Evolutionary conservation across 768 basidiomycete species (phyloP).

Genomic region (Megacollybia marginata): DNA sequence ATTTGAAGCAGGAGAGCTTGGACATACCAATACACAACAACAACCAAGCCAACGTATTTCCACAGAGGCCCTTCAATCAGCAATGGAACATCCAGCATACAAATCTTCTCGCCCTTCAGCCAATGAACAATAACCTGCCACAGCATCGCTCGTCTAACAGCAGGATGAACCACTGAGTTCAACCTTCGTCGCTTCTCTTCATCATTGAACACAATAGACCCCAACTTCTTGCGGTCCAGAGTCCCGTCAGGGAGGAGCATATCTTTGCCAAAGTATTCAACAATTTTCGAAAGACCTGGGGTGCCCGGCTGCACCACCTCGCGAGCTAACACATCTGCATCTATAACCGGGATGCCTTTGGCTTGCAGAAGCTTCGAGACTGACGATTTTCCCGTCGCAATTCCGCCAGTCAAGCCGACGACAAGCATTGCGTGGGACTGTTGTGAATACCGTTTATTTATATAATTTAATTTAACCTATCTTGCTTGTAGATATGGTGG

Average conservation of each 20-base stretch:
- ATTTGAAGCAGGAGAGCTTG: not conserved
- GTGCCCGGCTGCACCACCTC: slow-evolving; percentile 82
- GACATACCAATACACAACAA: slow-evolving; percentile 88
- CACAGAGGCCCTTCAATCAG: slow-evolving; percentile 85
- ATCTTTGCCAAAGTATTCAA: slow-evolving; percentile 59
- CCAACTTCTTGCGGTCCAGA: slow-evolving; percentile 79
- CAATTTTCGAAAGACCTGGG: slow-evolving; percentile 59
- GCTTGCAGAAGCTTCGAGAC: slow-evolving; percentile 69
- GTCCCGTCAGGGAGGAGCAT: slow-evolving; percentile 63
- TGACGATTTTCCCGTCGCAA: slow-evolving; percentile 94
- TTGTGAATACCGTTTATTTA: too few relatives aligned
- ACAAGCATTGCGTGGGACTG: slow-evolving; percentile 30
- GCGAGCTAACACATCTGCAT: slow-evolving; percentile 87
- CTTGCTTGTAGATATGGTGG: too few relatives aligned
- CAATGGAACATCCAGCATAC: slow-evolving; percentile 86
- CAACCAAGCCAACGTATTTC: slow-evolving; percentile 74
- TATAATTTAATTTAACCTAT: too few relatives aligned
- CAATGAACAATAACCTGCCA: slow-evolving; percentile 62
- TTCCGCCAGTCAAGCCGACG: slow-evolving; percentile 92
- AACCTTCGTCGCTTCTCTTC: slow-evolving; percentile 60
- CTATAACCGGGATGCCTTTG: slow-evolving; percentile 74
- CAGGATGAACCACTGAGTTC: slow-evolving; percentile 87
- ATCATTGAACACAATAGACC: slow-evolving; percentile 79
- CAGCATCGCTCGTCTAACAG: slow-evolving; percentile 75
- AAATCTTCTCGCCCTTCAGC: slow-evolving; percentile 70